Base-by-base conservation (phyloP, 306 rosid genomes). In the Lathyrus sativus region DNA sequence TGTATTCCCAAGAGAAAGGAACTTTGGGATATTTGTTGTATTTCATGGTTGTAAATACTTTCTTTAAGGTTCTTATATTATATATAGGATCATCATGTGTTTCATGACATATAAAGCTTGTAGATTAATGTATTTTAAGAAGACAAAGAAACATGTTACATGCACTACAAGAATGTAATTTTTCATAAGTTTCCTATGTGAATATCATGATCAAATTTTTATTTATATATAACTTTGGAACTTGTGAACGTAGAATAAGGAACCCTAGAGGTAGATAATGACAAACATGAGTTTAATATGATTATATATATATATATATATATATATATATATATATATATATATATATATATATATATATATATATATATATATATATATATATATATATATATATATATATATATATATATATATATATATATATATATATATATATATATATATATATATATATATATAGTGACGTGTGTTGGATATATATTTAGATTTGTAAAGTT, bases 1-100 rank as follows among this genome's bases (percentile, higher is more conserved):
- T 67, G 75, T 61, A 53, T 79, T 85, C 88, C 90, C 92, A 85
- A 24, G 88, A 78, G 79, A 86, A 86, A 10, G 92, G 88, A 4
- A 51, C n/a, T n/a, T n/a, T n/a, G n/a, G n/a, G n/a, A n/a, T n/a
- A n/a, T n/a, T n/a, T n/a, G n/a, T n/a, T n/a, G n/a, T n/a, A n/a
- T n/a, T n/a, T n/a, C n/a, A n/a, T n/a, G n/a, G n/a, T n/a, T n/a
- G n/a, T n/a, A n/a, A n/a, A 51, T 18, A 18, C 3, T 26, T 15
- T 1, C 18, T 55, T 2, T 6, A 55, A 53, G 14, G 2, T 28
- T 55, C 6, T 55, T 56, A 28, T 22, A 54, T 22, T 54, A 54
- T 26, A 54, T 6, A 54, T 5, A 10, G 4, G 4, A 11, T 54
- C 60, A 54, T 26, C 9, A 54, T 24, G 61, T 11, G 35, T 11